phyloP scores from a whole-genome alignment of 257 asterid species.

The Scutellaria galericulata region DNA sequence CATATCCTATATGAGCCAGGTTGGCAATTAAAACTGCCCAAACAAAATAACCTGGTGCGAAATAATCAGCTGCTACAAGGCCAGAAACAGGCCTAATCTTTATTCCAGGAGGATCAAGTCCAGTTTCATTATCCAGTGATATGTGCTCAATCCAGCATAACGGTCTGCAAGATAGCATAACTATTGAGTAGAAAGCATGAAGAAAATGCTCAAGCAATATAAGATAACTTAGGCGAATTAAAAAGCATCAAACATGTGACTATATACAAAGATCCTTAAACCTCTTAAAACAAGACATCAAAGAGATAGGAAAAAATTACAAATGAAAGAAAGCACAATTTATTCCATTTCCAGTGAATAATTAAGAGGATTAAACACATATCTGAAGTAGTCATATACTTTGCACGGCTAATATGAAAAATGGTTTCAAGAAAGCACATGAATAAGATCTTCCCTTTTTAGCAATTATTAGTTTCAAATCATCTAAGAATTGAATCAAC shows the following conservation, averaged over 20 bases:
- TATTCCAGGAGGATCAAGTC: constrained; percentile 81
- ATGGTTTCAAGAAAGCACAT: constrained; percentile 18
- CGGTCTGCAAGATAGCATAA: constrained; percentile 54
- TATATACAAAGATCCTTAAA: background rate
- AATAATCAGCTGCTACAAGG: constrained; percentile 88
- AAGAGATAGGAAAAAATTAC: background rate
- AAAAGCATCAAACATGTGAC: constrained; percentile 23
- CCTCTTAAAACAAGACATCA: constrained; percentile 2
- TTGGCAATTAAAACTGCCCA: constrained; percentile 88
- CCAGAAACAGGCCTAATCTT: constrained; percentile 84
- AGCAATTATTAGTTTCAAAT: constrained; percentile 13
- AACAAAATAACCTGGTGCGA: constrained; percentile 84
- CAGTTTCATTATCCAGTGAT: constrained; percentile 82
- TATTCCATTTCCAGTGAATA: background rate
- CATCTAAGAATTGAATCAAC: constrained; percentile 11
- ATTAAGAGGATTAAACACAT: constrained; percentile 16
- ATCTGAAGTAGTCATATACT: constrained; percentile 13
- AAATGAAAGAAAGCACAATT: constrained; percentile 3
- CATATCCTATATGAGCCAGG: constrained; percentile 88
- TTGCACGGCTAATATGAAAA: background rate
- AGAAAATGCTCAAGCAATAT: constrained; percentile 3
- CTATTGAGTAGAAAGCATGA: constrained; percentile 8
- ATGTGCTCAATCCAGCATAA: constrained; percentile 89
- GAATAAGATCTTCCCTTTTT: background rate
- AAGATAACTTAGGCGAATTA: constrained; percentile 4